Evolutionary conservation across 495 filamentous ascomycete genomes (phyloP).

Genomic region (Penicillium turbatum): DNA sequence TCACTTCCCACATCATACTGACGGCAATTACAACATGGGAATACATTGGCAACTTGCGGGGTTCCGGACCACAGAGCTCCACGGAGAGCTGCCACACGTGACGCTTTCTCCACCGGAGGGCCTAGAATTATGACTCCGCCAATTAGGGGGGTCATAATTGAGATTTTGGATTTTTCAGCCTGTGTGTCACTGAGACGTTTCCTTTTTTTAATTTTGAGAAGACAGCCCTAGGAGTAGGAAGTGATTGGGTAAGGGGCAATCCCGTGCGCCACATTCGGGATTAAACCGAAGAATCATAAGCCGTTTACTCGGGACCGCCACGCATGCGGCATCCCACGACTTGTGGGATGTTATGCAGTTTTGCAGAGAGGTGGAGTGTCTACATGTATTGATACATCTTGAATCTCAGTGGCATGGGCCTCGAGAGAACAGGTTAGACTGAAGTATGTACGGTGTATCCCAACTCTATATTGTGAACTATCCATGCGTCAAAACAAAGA

Average conservation of each 20-base stretch:
- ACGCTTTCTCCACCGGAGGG: slow-evolving; percentile 11
- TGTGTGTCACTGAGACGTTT: neutral
- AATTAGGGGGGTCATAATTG: slow-evolving; percentile 15
- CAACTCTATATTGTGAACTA: neutral
- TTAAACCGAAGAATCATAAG: neutral
- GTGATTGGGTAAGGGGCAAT: neutral
- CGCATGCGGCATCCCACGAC: neutral
- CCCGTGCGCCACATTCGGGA: slow-evolving; percentile 3
- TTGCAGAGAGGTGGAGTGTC: neutral
- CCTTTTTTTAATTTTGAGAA: neutral
- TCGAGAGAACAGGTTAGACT: neutral
- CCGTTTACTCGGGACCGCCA: neutral
- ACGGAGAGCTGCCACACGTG: slow-evolving; percentile 17
- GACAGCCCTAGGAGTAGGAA: neutral
- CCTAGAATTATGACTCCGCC: slow-evolving; percentile 4
- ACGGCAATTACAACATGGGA: neutral
- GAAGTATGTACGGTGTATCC: neutral
- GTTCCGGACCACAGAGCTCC: slow-evolving; percentile 31
- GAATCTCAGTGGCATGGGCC: no score
- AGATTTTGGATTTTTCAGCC: neutral
- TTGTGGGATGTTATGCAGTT: neutral
- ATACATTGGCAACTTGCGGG: slow-evolving; percentile 1
- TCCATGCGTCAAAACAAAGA: neutral
- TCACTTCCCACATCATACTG: neutral
- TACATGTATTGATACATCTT: neutral